Conservation (phyloP, 2,329 filamentous ascomycete species). For the Coleophoma eucalyptorum region DNA sequence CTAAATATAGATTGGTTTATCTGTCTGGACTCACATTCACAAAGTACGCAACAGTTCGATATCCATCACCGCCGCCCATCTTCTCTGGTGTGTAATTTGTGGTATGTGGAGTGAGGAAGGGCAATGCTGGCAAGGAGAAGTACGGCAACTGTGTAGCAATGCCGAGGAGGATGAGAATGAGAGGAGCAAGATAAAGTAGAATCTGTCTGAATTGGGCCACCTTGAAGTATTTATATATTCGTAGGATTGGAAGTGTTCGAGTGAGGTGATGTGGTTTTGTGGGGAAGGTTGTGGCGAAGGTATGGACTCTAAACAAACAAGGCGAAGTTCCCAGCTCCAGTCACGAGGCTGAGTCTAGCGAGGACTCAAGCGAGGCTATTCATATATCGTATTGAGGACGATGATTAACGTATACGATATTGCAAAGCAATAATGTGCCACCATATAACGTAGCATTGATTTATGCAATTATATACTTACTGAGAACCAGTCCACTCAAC, state of each 20-base stretch:
- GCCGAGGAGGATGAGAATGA: conserved; percentile 13
- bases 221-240: conserved; percentile 4
- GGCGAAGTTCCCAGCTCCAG: conserved; percentile 8
- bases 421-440: too few relatives aligned
- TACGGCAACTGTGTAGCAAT: conserved; percentile 11
- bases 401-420: too few relatives aligned
- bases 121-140: conserved; percentile 6
- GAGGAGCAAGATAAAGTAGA: conserved; percentile 9
- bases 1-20: not conserved
- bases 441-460: too few relatives aligned
- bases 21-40: conserved; percentile 54
- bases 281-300: conserved; percentile 1
- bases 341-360: conserved; percentile 13
- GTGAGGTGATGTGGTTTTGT: not conserved
- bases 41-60: conserved; percentile 68
- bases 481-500: too few relatives aligned
- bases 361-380: conserved; percentile 3
- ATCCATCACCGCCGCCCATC: conserved; percentile 37
- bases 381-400: not conserved
- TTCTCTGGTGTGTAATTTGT: conserved; percentile 5
- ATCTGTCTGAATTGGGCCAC: conserved; percentile 15
- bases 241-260: conserved; percentile 7
- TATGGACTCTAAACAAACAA: not conserved
- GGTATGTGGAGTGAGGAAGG: conserved; percentile 1
- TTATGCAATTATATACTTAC: too few relatives aligned